Percentiles rank a stretch among this genome's conserved stretches.
phyloP scores from a whole-genome alignment of 225 moss, liverwort and hornwort genomes.

The Bryum argenteum region DNA sequence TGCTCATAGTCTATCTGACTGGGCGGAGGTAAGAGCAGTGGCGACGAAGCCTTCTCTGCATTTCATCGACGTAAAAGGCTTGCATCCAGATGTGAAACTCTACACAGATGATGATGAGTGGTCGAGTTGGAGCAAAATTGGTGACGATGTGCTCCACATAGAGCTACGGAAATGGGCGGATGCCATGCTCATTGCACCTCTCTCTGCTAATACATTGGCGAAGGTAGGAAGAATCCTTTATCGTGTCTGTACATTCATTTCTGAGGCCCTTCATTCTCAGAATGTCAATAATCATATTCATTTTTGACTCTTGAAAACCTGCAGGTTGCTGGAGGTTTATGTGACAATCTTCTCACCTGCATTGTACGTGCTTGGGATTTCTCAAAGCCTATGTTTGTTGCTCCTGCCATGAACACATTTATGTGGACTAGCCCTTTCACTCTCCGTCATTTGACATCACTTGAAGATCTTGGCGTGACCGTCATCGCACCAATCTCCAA shows the following conservation, averaged over 20 bases:
- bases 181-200: constrained; percentile 90
- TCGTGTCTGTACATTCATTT: neutral
- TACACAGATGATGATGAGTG: constrained; percentile 94
- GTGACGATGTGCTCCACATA: constrained; percentile 92
- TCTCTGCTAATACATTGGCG: constrained; percentile 93
- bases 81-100: constrained; percentile 72
- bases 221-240: constrained; percentile 55
- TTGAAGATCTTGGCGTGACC: constrained; percentile 72
- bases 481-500: constrained; percentile 85
- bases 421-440: constrained; percentile 99
- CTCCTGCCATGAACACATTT: constrained; percentile 95
- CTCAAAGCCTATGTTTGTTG: constrained; percentile 87
- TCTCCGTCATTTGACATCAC: constrained; percentile 63
- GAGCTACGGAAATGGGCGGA: constrained; percentile 96
- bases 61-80: constrained; percentile 71
- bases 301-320: constrained; percentile 18
- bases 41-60: constrained; percentile 86
- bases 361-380: constrained; percentile 99
- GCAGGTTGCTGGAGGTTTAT: constrained; percentile 88
- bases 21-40: constrained; percentile 89
- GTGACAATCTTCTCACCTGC: constrained; percentile 96
- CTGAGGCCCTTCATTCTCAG: neutral
- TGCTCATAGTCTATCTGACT: constrained; percentile 77
- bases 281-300: neutral
- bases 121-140: constrained; percentile 88